Conservation (phyloP, 1,284 basidiomycete genomes). For the Blastosporella zonata region DNA sequence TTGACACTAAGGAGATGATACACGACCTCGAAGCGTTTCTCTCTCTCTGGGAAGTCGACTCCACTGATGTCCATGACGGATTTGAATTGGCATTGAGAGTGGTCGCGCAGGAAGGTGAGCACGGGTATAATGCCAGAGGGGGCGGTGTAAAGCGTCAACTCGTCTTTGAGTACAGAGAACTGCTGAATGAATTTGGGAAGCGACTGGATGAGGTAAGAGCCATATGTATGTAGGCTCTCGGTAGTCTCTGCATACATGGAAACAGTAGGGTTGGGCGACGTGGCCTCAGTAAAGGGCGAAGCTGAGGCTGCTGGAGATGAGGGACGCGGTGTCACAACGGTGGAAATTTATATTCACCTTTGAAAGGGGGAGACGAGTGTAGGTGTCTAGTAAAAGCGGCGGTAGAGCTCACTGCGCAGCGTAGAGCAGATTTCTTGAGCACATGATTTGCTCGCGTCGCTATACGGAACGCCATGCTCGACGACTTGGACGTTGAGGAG, state of each 20-base stretch:
- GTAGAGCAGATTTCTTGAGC: slow-evolving; percentile 31
- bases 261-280: slow-evolving; percentile 81
- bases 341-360: slow-evolving; percentile 37
- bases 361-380: slow-evolving; percentile 43
- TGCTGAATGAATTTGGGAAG: slow-evolving; percentile 96
- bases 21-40: slow-evolving; percentile 95
- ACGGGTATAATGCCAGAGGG: slow-evolving; percentile 85
- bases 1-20: slow-evolving; percentile 91
- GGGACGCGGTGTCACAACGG: neutral
- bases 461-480: slow-evolving; percentile 52
- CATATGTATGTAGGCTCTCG: slow-evolving; percentile 82
- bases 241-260: slow-evolving; percentile 68
- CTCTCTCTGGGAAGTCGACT: slow-evolving; percentile 92
- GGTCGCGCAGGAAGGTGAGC: slow-evolving; percentile 93
- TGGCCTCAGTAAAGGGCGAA: slow-evolving; percentile 83
- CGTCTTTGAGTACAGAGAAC: slow-evolving; percentile 97
- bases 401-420: slow-evolving; percentile 19
- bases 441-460: slow-evolving; percentile 40
- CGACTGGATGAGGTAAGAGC: slow-evolving; percentile 87
- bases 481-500: slow-evolving; percentile 9
- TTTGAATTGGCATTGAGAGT: slow-evolving; percentile 96
- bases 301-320: slow-evolving; percentile 47
- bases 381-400: slow-evolving; percentile 29
- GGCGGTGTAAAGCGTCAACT: slow-evolving; percentile 86
- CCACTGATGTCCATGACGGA: slow-evolving; percentile 91